Base-by-base conservation (phyloP, 1,284 basidiomycete species). In the Tylopilus sp. region DNA sequence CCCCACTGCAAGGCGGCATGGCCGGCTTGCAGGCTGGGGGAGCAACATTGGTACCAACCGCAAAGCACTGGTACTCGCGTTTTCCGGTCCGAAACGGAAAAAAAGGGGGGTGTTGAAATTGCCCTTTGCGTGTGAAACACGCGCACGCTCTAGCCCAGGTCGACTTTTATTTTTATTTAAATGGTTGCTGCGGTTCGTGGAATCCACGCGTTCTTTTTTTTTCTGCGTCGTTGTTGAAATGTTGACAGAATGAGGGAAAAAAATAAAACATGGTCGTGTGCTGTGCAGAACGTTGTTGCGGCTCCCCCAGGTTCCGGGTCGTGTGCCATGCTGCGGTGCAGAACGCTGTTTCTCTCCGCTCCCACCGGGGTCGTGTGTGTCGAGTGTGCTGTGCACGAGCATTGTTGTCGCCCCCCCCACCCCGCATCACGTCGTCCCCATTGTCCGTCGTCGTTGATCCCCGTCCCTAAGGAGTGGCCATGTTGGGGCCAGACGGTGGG, bases 141-240 rank as follows among this genome's bases (percentile, higher is more conserved):
- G 61, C 59, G 52, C 21, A 23, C n/a, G 18, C 16, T 34, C 15
- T 33, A 25, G 21, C 11, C 33, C 55, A 39, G n/a, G n/a, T n/a
- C 55, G 46, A 52, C 39, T 48, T 48, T 37, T 46, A 37, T 46
- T 30, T 23, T 23, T 23, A 23, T 23, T 23, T 23, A 6, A 23
- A 23, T 3, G 33, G 34, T 16, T 47, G 57, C 59, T 59, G 57
- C 57, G 58, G 34, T 59, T 61, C 62, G 59, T 60, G 59, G 56
- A 18, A 30, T 39, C 55, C 59, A 60, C 53, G 59, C 49, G 58
- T 39, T 31, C 40, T 48, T 35, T 43, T 52, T 39, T 31, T 37
- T 40, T 53, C 43, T 43, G 35, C 10, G 15, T 2, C 15, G 25
- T 15, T 5, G 34, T 16, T 35, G 18, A 11, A 21, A 21, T 31